A percentile compares a stretch with the other conserved stretches of the same genome.
phyloP scores from a whole-genome alignment of 768 basidiomycete species.

The Tricholomella constricta region DNA sequence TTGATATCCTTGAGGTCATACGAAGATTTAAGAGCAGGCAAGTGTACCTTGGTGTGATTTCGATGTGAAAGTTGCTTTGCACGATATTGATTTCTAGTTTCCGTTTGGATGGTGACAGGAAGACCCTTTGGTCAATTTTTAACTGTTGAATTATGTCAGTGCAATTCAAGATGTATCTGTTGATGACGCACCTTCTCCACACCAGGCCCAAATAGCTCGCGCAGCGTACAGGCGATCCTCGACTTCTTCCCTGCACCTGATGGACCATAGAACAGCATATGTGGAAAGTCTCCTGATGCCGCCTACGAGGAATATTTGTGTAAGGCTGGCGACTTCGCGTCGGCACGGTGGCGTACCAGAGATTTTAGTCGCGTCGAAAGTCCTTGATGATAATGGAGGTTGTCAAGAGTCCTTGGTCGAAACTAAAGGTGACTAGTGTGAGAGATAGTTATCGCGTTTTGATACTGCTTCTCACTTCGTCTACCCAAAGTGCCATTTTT shows the following conservation, averaged over 20 bases:
- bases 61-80: constrained; percentile 96
- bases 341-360: constrained; percentile 49
- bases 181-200: constrained; percentile 77
- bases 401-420: constrained; percentile 81
- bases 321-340: not conserved
- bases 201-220: constrained; percentile 87
- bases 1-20: not conserved
- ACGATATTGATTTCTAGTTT: constrained; percentile 97
- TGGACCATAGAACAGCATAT: constrained; percentile 97
- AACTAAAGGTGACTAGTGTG: constrained; percentile 49
- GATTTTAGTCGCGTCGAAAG: constrained; percentile 81
- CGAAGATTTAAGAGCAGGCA: not conserved
- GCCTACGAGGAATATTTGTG: constrained; percentile 48
- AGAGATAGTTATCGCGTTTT: not conserved
- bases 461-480: constrained; percentile 42
- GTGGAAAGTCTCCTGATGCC: constrained; percentile 91
- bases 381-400: constrained; percentile 84
- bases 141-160: constrained; percentile 50
- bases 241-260: constrained; percentile 99
- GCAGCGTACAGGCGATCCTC: constrained; percentile 84
- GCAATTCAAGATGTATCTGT: not conserved
- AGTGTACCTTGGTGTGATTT: constrained; percentile 91
- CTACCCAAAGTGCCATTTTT: constrained; percentile 71
- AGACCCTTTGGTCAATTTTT: constrained; percentile 96
- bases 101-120: constrained; percentile 89